Evolutionary conservation across 106 monocot species (phyloP).

Genomic region (Apostasia shenzhenica): DNA sequence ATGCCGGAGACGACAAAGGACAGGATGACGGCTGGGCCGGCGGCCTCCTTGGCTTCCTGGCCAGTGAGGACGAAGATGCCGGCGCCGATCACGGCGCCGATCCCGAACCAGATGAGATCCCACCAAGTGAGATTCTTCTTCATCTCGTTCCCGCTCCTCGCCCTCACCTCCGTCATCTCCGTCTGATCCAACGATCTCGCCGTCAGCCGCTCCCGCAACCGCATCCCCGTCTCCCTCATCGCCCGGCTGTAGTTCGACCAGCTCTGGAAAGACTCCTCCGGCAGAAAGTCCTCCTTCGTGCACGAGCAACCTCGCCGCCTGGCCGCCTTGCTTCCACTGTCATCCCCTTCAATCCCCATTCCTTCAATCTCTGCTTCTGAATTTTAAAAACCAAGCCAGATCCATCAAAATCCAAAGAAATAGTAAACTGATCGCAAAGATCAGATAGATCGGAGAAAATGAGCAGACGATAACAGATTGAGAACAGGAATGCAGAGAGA

Average conservation of each 20-base stretch:
- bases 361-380: too few relatives aligned
- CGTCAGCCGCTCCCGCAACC: slow-evolving; percentile 31
- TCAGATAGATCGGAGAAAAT: too few relatives aligned
- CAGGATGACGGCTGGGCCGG: slow-evolving; percentile 66
- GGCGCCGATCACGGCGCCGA: slow-evolving; percentile 84
- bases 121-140: slow-evolving; percentile 67
- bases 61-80: slow-evolving; percentile 90
- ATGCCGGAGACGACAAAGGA: slow-evolving; percentile 69
- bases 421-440: too few relatives aligned
- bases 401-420: too few relatives aligned
- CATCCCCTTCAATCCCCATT: background rate
- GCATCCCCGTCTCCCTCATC: slow-evolving; percentile 25
- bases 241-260: slow-evolving; percentile 36
- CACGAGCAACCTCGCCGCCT: slow-evolving; percentile 18
- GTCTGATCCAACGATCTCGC: slow-evolving; percentile 32
- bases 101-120: slow-evolving; percentile 90
- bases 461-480: too few relatives aligned
- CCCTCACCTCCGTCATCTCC: slow-evolving; percentile 45
- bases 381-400: too few relatives aligned
- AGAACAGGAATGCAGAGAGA: too few relatives aligned
- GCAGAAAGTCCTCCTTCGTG: slow-evolving; percentile 30
- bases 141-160: slow-evolving; percentile 72
- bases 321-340: background rate
- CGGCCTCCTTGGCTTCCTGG: slow-evolving; percentile 37
- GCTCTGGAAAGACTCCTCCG: slow-evolving; percentile 44